Evolutionary conservation across 257 asterid species (phyloP).

Genomic region (Knoxia roxburghii): DNA sequence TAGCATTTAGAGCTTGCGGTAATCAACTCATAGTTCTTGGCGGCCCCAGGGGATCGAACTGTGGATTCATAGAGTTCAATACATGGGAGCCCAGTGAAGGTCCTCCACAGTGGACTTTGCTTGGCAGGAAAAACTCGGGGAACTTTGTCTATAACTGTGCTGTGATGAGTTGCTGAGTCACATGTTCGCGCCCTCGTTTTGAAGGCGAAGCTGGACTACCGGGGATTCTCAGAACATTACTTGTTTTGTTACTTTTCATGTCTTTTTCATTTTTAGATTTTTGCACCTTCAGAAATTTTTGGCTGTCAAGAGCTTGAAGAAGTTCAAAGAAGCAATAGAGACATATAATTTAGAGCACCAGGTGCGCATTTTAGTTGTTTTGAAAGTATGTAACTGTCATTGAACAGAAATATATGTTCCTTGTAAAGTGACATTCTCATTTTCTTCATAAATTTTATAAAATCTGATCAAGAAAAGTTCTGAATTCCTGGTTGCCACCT

Average conservation of each 20-base stretch:
- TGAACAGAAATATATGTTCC: not conserved
- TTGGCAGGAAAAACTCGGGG: slow-evolving; percentile 30
- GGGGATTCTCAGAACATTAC: not conserved
- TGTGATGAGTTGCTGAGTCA: slow-evolving; percentile 37
- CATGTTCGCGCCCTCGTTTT: slow-evolving; percentile 14
- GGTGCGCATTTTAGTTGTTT: slow-evolving; percentile 8
- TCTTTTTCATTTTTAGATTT: not conserved
- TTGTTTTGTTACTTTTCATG: slow-evolving; percentile 4
- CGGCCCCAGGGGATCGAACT: slow-evolving; percentile 55
- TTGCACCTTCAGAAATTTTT: slow-evolving; percentile 5
- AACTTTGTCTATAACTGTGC: slow-evolving; percentile 41
- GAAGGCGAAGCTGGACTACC: not conserved
- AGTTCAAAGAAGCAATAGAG: slow-evolving; percentile 9
- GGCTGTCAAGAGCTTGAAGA: slow-evolving; percentile 12
- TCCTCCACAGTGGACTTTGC: slow-evolving; percentile 50
- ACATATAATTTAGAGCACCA: slow-evolving; percentile 17
- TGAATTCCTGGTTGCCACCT: not conserved
- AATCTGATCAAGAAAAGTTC: not conserved
- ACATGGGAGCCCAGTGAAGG: slow-evolving; percentile 68
- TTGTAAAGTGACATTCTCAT: slow-evolving; percentile 11
- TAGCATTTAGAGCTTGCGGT: slow-evolving; percentile 89
- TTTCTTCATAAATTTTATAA: not conserved
- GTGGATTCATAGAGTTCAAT: slow-evolving; percentile 65
- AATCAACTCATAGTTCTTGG: slow-evolving; percentile 71
- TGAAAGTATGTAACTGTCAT: slow-evolving; percentile 7